Conservation (phyloP, 176 grass and related monocot species). For the Carex kokanica region DNA sequence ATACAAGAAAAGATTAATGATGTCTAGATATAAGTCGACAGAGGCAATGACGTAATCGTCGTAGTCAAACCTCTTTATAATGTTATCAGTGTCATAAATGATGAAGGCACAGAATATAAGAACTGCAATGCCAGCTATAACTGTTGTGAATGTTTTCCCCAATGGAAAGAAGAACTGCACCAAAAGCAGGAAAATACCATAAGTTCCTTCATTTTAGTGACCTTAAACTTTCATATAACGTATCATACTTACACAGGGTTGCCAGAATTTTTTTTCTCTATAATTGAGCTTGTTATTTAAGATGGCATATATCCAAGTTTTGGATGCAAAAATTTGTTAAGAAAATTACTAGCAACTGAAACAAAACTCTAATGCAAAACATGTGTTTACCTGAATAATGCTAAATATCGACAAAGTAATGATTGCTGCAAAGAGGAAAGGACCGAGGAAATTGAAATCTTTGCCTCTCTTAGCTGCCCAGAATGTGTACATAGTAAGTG, state of each 20-base stretch:
- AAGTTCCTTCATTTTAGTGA: not conserved
- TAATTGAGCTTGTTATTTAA: too few species aligned
- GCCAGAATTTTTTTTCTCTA: too few species aligned
- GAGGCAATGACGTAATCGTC: slow-evolving; percentile 49
- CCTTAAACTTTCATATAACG: not conserved
- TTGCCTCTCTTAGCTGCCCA: slow-evolving; percentile 66
- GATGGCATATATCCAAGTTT: too few species aligned
- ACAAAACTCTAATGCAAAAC: not conserved
- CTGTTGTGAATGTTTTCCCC: slow-evolving; percentile 38
- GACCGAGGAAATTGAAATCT: slow-evolving; percentile 61
- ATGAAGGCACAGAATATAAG: slow-evolving; percentile 55
- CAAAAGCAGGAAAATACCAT: too few species aligned
- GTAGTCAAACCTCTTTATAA: slow-evolving; percentile 57
- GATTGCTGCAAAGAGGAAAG: slow-evolving; percentile 43
- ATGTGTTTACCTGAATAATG: slow-evolving; percentile 39
- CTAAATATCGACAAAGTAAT: slow-evolving; percentile 43
- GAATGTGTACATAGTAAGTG: slow-evolving; percentile 69
- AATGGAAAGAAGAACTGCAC: slow-evolving; percentile 53
- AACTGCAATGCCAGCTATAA: slow-evolving; percentile 41
- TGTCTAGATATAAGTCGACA: slow-evolving; percentile 50
- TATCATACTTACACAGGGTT: too few species aligned
- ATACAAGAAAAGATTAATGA: slow-evolving; percentile 56
- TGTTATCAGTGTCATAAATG: slow-evolving; percentile 58
- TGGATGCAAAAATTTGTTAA: too few species aligned
- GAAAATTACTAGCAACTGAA: too few species aligned